Conservation (phyloP, 2,329 filamentous ascomycete genomes). For the Botrytis fragariae region DNA sequence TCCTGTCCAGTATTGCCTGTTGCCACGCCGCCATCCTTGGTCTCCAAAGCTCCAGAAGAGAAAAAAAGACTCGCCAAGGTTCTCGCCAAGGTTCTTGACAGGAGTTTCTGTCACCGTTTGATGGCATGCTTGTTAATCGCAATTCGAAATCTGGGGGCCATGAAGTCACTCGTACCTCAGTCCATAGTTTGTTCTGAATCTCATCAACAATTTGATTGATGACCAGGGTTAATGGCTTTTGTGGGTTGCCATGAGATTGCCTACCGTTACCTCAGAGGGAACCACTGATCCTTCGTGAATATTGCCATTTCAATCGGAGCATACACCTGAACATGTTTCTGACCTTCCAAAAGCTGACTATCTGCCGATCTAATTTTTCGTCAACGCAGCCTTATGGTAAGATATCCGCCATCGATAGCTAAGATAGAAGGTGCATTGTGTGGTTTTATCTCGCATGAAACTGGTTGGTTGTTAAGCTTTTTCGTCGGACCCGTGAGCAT, state of each 20-base stretch:
- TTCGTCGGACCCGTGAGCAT: background rate
- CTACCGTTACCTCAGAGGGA: background rate
- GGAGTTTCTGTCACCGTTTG: background rate
- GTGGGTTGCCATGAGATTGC: background rate
- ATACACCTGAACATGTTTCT: background rate
- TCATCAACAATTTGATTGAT: background rate
- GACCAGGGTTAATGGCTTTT: background rate
- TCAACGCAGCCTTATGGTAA: slow-evolving; percentile 17
- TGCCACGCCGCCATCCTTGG: slow-evolving; percentile 7
- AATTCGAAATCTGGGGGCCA: background rate
- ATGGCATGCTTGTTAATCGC: background rate
- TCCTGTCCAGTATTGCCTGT: background rate
- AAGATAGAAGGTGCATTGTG: background rate
- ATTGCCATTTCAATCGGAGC: background rate
- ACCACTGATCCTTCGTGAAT: slow-evolving; percentile 1
- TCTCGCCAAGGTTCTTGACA: background rate
- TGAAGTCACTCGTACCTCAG: background rate
- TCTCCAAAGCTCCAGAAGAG: background rate
- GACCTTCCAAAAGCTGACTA: background rate
- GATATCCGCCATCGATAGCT: slow-evolving; percentile 8
- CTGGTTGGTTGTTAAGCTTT: slow-evolving; percentile 12
- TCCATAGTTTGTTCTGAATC: background rate
- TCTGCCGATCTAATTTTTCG: slow-evolving; percentile 8
- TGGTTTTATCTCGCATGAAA: slow-evolving; percentile 7
- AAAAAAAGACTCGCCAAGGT: background rate